phyloP scores from a whole-genome alignment of 1,284 basidiomycete genomes.

The Peniophora sp. region DNA sequence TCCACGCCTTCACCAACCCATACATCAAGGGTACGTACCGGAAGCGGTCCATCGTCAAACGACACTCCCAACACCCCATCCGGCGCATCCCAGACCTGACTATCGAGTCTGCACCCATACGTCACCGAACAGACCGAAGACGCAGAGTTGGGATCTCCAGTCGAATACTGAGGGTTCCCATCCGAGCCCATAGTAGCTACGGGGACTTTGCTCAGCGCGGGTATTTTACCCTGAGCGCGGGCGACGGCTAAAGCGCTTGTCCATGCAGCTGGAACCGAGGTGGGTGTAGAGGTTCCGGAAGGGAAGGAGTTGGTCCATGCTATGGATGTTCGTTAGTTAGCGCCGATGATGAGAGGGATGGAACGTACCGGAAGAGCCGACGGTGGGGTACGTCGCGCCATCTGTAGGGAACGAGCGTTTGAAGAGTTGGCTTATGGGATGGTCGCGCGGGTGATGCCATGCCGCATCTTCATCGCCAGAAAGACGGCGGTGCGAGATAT shows the following conservation, averaged over 20 bases:
- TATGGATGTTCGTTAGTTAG: constrained; percentile 15
- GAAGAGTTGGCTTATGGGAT: constrained; percentile 25
- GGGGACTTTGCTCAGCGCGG: constrained; percentile 41
- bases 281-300: constrained; percentile 28
- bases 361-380: no score
- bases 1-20: no score
- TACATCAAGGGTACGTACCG: constrained; percentile 26
- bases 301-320: constrained; percentile 57
- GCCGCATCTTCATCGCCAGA: no score
- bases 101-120: constrained; percentile 46
- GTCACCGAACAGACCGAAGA: constrained; percentile 56
- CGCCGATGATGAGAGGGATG: no score
- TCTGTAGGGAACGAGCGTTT: no score
- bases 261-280: constrained; percentile 55
- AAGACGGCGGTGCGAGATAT: no score
- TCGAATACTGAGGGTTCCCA: constrained; percentile 49
- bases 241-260: constrained; percentile 57
- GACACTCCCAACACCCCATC: constrained; percentile 46
- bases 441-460: constrained; percentile 21
- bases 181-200: constrained; percentile 29
- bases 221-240: constrained; percentile 61
- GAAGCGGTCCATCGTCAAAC: constrained; percentile 78
- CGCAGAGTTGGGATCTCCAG: constrained; percentile 42
- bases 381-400: no score
- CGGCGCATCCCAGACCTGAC: constrained; percentile 69